These are phyloP conservation scores for Mycena venus DNA, from an alignment of 768 basidiomycete genomes.

Conservation along the genomic window DNA sequence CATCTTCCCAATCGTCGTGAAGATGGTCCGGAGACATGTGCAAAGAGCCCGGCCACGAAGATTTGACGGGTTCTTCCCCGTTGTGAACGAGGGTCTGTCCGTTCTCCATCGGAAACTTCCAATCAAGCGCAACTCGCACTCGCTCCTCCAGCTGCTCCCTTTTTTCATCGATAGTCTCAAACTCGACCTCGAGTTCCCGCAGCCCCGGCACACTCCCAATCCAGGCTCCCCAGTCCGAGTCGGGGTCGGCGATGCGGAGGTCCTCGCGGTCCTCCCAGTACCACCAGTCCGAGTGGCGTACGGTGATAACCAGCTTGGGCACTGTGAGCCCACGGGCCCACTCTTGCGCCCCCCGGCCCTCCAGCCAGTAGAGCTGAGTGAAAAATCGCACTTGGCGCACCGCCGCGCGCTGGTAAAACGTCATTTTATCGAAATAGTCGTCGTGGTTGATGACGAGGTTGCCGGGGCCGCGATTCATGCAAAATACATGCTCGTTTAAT, in stretches of 20 bases:
- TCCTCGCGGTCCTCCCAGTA: constrained; percentile 34
- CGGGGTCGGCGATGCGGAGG: constrained; percentile 24
- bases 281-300: constrained; percentile 43
- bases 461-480: too few species aligned
- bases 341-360: neutral
- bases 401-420: constrained; percentile 29
- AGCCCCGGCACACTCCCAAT: constrained; percentile 24
- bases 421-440: constrained; percentile 30
- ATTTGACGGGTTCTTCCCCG: constrained; percentile 6
- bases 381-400: constrained; percentile 36
- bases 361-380: constrained; percentile 39
- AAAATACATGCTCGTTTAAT: constrained; percentile 39
- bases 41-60: constrained; percentile 12
- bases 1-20: neutral
- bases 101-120: constrained; percentile 10
- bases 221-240: constrained; percentile 23
- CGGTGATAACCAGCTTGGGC: constrained; percentile 31
- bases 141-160: constrained; percentile 33
- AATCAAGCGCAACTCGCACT: constrained; percentile 7
- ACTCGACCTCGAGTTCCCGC: constrained; percentile 36
- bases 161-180: constrained; percentile 39
- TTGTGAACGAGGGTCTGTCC: constrained; percentile 15
- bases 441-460: constrained; percentile 1
- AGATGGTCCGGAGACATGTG: neutral
- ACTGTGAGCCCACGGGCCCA: constrained; percentile 10